Base-by-base conservation (phyloP, 768 basidiomycete genomes). In the Lactifluus subvellereus region DNA sequence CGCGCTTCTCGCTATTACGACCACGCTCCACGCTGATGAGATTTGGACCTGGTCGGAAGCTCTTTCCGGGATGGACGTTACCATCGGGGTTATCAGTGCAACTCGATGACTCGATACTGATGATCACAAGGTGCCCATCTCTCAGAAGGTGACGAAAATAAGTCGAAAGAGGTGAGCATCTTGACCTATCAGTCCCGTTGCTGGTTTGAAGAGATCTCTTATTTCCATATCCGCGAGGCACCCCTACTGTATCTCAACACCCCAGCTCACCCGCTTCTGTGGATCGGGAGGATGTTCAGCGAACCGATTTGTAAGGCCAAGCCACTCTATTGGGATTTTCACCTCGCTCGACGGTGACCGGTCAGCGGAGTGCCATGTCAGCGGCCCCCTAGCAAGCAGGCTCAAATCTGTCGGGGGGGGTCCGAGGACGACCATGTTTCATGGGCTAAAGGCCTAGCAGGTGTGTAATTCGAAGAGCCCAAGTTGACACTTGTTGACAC, bases 241-340 rank as follows among this genome's bases (percentile, higher is more conserved):
- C 18, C 38, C 27, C n/a, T 27, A 27, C 9, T 57, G 43, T 33
- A 50, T 58, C 42, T 33, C 22, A 30, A 13, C 13, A 5, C n/a
- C n/a, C 6, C 13, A 38, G 45, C 48, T 6, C 45, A 27, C 57
- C 48, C 57, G 37, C 59, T 53, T 60, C 52, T 22, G 52, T 53
- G 51, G 59, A 60, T 60, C 51, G 51, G 42, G 22, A 49, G n/a
- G 27, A 20, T 16, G 47, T 9, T 18, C 20, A n/a, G n/a, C 14
- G 42, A 33, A 20, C 51, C 59, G 40, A 52, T 59, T 59, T 59
- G 50, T 30, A 43, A 45, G 13, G 43, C 32, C 40, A 40, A 11
- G 13, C 40, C 11, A 14, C 40, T 40, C 11, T 40, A 14, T 40
- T 14, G 40, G 40, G 50, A 27, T 40, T 42, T 6, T 6, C 20